phyloP scores from a whole-genome alignment of 2,329 filamentous ascomycete species.

The Aspergillus persii region DNA sequence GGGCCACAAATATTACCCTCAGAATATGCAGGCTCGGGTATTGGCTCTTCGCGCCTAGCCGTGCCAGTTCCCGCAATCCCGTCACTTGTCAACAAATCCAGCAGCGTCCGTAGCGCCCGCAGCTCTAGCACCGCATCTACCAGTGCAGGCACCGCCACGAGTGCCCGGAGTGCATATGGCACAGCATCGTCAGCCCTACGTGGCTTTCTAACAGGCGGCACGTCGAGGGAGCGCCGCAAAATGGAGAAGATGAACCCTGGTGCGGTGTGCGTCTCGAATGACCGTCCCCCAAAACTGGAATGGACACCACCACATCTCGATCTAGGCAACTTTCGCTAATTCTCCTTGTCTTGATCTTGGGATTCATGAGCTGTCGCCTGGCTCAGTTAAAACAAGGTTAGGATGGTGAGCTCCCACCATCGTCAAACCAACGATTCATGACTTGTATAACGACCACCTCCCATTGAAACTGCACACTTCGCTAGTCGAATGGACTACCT shows the following conservation, averaged over 20 bases:
- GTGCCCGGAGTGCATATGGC: slow-evolving; percentile 35
- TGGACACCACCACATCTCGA: slow-evolving; percentile 40
- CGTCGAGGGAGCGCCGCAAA: slow-evolving; percentile 28
- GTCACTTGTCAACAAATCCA: slow-evolving; percentile 24
- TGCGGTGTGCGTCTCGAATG: slow-evolving; percentile 29
- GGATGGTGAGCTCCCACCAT: neutral
- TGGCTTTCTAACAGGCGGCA: slow-evolving; percentile 32
- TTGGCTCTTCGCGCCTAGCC: slow-evolving; percentile 26
- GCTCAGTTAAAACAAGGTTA: neutral
- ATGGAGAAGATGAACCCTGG: slow-evolving; percentile 27
- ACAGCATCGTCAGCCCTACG: slow-evolving; percentile 36
- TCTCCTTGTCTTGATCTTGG: neutral
- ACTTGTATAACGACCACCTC: slow-evolving; percentile 8
- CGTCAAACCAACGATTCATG: slow-evolving; percentile 11
- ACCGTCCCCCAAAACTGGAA: slow-evolving; percentile 35
- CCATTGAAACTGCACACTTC: slow-evolving; percentile 11
- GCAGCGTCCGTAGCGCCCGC: slow-evolving; percentile 37
- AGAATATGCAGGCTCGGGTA: slow-evolving; percentile 22
- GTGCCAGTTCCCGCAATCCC: slow-evolving; percentile 33
- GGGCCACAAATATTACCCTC: slow-evolving; percentile 16
- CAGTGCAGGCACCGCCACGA: slow-evolving; percentile 29
- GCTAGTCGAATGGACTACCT: slow-evolving; percentile 11
- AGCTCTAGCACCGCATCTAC: slow-evolving; percentile 38
- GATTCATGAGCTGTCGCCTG: neutral
- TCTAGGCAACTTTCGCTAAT: slow-evolving; percentile 24